Conservation (phyloP, 177 flowering plant genomes). For the Vitis hybrid region DNA sequence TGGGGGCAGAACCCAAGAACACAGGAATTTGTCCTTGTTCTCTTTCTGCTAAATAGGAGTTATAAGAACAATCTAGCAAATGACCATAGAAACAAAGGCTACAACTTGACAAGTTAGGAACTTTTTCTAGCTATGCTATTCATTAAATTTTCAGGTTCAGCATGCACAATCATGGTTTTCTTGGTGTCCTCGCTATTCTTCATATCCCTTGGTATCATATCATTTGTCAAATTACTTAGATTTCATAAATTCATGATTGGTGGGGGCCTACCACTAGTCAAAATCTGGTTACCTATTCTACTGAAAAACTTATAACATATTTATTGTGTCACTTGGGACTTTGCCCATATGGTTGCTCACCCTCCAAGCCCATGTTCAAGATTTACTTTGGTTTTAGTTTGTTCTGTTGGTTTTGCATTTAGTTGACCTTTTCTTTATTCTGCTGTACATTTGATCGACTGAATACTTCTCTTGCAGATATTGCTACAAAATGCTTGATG, state of each 20-base stretch:
- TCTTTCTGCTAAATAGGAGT: background rate
- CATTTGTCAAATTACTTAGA: no score
- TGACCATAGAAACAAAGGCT: background rate
- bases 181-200: background rate
- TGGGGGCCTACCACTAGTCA: no score
- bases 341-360: no score
- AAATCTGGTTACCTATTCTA: no score
- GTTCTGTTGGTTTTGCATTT: background rate
- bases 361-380: background rate
- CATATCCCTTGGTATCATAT: no score
- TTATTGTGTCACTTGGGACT: no score
- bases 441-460: background rate
- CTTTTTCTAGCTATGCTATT: background rate
- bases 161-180: background rate
- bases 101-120: background rate
- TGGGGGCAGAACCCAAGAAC: background rate
- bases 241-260: no score
- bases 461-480: slow-evolving; percentile 9
- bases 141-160: background rate
- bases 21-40: background rate
- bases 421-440: background rate
- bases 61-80: background rate
- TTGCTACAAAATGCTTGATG: background rate
- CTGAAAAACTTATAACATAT: no score
- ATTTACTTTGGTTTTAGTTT: background rate